Percentiles rank a stretch among this genome's conserved stretches.
phyloP scores from a whole-genome alignment of 2,329 filamentous ascomycete genomes.

The Podosphaera leucotricha region DNA sequence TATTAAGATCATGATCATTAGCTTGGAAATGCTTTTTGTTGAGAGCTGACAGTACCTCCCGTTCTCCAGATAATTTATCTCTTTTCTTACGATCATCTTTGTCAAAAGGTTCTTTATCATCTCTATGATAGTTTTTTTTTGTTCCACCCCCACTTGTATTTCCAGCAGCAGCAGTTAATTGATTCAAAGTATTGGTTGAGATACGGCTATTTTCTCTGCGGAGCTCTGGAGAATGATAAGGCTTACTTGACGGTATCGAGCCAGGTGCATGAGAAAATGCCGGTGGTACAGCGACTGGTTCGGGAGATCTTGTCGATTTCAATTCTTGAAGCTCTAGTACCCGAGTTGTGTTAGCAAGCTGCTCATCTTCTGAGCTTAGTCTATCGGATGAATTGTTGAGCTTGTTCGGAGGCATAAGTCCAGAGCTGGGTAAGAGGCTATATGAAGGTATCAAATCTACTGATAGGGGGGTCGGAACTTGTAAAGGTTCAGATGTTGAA shows the following conservation, averaged over 20 bases:
- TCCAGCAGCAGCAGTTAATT: slow-evolving; percentile 47
- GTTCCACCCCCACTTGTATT: slow-evolving; percentile 20
- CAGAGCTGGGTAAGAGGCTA: slow-evolving; percentile 9
- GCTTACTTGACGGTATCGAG: slow-evolving; percentile 42
- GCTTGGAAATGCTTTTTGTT: slow-evolving; percentile 15
- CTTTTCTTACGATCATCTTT: slow-evolving; percentile 13
- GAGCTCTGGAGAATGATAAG: slow-evolving; percentile 53
- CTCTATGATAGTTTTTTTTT: slow-evolving; percentile 12
- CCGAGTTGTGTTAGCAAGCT: slow-evolving; percentile 17
- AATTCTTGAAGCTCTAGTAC: slow-evolving; percentile 30
- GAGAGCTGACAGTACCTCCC: slow-evolving; percentile 17
- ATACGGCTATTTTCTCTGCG: slow-evolving; percentile 64
- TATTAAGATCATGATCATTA: slow-evolving; percentile 14
- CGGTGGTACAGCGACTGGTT: slow-evolving; percentile 57
- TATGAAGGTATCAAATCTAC: slow-evolving; percentile 1
- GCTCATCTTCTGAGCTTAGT: slow-evolving; percentile 33
- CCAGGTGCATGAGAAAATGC: slow-evolving; percentile 55
- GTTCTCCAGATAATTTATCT: slow-evolving; percentile 10
- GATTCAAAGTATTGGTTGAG: slow-evolving; percentile 57
- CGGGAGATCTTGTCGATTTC: slow-evolving; percentile 33
- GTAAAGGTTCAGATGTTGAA: slow-evolving; percentile 11
- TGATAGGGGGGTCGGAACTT: slow-evolving; percentile 5
- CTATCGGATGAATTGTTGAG: slow-evolving; percentile 26
- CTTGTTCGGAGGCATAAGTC: slow-evolving; percentile 21
- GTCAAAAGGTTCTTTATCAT: background rate